Conservation (phyloP, 176 grass and related monocot species). For the Aechmea fasciata region DNA sequence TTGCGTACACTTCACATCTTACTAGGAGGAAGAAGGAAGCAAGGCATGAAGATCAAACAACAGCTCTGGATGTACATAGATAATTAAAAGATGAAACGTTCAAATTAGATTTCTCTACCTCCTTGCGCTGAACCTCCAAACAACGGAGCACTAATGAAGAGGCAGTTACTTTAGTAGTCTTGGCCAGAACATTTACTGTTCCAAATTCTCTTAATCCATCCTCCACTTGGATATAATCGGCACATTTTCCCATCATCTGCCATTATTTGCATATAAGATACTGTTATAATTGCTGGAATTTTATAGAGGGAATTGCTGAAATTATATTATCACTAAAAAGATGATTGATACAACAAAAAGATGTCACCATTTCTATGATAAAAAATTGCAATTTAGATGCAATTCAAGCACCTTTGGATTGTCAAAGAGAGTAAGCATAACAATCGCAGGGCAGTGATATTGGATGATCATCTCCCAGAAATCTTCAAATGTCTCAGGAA, state of each 20-base stretch:
- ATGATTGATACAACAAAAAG: neutral
- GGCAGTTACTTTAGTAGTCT: constrained; percentile 10
- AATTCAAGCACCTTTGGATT: constrained; percentile 38
- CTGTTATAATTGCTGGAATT: neutral
- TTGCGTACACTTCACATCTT: neutral
- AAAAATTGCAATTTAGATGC: neutral
- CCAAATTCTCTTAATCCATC: constrained; percentile 41
- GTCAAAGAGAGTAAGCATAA: constrained; percentile 83
- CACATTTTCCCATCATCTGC: constrained; percentile 57
- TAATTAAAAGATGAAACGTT: neutral
- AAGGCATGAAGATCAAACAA: neutral
- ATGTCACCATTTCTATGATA: neutral
- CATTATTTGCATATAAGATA: constrained; percentile 24
- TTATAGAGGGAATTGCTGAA: neutral
- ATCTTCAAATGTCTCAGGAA: constrained; percentile 59
- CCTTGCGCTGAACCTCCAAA: constrained; percentile 45
- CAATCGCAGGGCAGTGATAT: constrained; percentile 66
- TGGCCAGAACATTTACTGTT: constrained; percentile 43
- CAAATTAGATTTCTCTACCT: constrained; percentile 37
- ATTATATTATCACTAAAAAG: neutral
- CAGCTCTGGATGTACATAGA: neutral
- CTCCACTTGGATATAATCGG: constrained; percentile 55
- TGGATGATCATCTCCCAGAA: constrained; percentile 97
- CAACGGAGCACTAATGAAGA: constrained; percentile 48
- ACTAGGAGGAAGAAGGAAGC: neutral